These are phyloP conservation scores for grape (Vitis vinifera) DNA, from an alignment of 164 flowering plant genomes.

Conservation along the genomic window DNA sequence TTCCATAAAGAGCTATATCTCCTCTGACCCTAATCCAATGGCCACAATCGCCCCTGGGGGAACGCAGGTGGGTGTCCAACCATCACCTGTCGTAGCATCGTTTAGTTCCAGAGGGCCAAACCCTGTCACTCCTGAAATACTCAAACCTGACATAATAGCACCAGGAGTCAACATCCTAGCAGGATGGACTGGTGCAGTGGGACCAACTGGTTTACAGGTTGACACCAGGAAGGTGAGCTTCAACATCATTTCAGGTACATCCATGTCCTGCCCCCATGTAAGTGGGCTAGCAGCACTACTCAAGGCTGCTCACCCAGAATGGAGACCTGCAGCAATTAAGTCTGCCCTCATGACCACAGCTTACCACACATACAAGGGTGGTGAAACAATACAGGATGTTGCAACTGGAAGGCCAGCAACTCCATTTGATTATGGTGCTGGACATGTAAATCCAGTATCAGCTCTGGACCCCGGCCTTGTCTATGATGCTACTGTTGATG, in stretches of 20 bases:
- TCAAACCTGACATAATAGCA: constrained; percentile 87
- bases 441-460: constrained; percentile 72
- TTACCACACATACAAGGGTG: constrained; percentile 52
- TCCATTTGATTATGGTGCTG: constrained; percentile 79
- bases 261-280: constrained; percentile 90
- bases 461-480: constrained; percentile 92
- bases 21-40: constrained; percentile 46
- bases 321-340: constrained; percentile 81
- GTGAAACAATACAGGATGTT: constrained; percentile 43
- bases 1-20: constrained; percentile 52
- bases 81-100: constrained; percentile 78
- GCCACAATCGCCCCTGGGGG: constrained; percentile 53
- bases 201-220: constrained; percentile 54
- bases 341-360: constrained; percentile 93
- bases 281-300: constrained; percentile 76
- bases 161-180: constrained; percentile 91
- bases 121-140: constrained; percentile 53
- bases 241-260: constrained; percentile 86
- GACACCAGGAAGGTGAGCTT: constrained; percentile 60
- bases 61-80: constrained; percentile 61
- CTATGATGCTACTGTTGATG: constrained; percentile 59
- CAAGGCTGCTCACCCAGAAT: constrained; percentile 71
- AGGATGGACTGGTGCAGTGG: constrained; percentile 66
- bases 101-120: constrained; percentile 89
- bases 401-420: constrained; percentile 65